Evolutionary conservation across 805 yeast species (phyloP).

Genomic region (Lipomyces sp.): DNA sequence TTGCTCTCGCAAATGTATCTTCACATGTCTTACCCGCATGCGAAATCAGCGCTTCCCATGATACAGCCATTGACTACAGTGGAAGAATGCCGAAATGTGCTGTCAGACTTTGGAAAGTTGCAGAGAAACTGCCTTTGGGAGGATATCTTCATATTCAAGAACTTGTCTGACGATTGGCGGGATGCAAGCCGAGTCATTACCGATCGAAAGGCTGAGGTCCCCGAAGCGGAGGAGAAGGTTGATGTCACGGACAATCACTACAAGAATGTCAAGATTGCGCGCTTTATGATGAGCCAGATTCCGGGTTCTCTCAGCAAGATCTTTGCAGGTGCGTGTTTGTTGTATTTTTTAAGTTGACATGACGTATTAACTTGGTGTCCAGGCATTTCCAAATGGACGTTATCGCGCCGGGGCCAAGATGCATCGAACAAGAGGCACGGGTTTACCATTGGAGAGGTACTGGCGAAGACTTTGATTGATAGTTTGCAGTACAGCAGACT

Average conservation of each 20-base stretch:
- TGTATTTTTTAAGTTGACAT: background rate
- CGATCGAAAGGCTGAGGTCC: constrained; percentile 15
- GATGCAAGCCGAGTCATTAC: constrained; percentile 24
- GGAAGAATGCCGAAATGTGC: constrained; percentile 15
- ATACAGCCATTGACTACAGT: constrained; percentile 23
- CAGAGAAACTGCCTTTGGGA: constrained; percentile 35
- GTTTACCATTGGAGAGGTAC: constrained; percentile 31
- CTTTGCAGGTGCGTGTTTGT: constrained; percentile 16
- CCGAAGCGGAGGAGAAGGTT: constrained; percentile 25
- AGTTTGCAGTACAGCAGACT: constrained; percentile 24
- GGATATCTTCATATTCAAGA: constrained; percentile 27
- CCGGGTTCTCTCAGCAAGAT: constrained; percentile 21
- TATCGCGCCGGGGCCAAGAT: constrained; percentile 25
- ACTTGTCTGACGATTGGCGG: constrained; percentile 26
- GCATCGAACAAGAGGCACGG: constrained; percentile 31
- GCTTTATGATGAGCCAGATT: constrained; percentile 27
- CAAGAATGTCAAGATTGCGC: constrained; percentile 26
- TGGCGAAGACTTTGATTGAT: constrained; percentile 29
- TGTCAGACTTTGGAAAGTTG: constrained; percentile 30
- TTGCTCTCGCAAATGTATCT: constrained; percentile 26
- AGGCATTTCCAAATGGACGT: constrained; percentile 25
- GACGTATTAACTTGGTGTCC: background rate
- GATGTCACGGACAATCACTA: constrained; percentile 25
- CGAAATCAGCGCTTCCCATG: constrained; percentile 26
- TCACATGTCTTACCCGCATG: constrained; percentile 22